Base-by-base conservation (phyloP, 805 yeast genomes). In the Kregervanrija fluxuum region DNA sequence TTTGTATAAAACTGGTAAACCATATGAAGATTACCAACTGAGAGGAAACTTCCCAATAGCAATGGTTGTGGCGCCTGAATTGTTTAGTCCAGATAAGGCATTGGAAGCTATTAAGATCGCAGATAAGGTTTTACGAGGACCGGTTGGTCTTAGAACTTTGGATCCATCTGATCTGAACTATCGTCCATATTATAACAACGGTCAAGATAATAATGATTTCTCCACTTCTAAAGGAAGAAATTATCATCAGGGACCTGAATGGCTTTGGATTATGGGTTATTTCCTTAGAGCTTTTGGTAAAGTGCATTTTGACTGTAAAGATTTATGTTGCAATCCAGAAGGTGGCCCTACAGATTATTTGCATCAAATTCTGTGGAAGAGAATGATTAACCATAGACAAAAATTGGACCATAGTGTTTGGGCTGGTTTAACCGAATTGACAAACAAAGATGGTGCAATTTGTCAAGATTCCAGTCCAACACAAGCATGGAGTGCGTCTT, bases 161-260 rank as follows among this genome's bases (percentile, higher is more conserved):
- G 99, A 93, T 59, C 98, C 99, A 4, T 74, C 82, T 11, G 99
- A 91, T 66, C 75, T 80, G 68, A 90, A 91, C 64, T 91, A 93
- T 63, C 74, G 95, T 50, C 99, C 99, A 2, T 78, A 86, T 66
- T 91, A 91, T 64, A 70, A 70, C 57, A 93, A 91, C 61, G 68
- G 88, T 40, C 83, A 76, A 35, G 98, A 91, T 56, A 78, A 77
- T 43, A 78, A 74, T 4, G 96, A 91, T 62, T 93, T 89, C 72
- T 88, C 95, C 1, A 89, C 97, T 0, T 74, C 97, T 2, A 88
- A 89, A 65, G 99, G 99, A 30, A 77, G 98, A 56, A 93, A 93
- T 66, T 91, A 91, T 62, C 99, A 91, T 64, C 98, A 91, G 66
- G 99, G 99, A 2, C 99, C 99, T 2, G 99, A 93, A 61, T 91